A percentile compares a stretch with the other conserved stretches of the same genome.
Conservation (phyloP, 495 filamentous ascomycete genomes). For the Pseudomonodictys pantanalensis region DNA sequence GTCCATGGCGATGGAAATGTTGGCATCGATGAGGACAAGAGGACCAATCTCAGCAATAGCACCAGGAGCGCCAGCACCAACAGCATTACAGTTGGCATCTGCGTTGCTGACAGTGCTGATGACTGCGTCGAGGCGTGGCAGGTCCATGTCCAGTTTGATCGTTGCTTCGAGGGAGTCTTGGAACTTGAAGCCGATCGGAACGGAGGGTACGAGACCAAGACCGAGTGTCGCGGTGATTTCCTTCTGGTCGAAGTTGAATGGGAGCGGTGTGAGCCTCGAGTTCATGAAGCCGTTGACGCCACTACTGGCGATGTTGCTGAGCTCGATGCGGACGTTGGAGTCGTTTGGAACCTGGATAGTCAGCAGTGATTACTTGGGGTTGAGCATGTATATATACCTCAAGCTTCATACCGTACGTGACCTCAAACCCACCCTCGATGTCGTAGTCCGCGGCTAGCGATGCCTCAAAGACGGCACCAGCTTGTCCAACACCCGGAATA, state of each 20-base stretch:
- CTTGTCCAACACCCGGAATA: constrained; percentile 27
- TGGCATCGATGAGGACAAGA: constrained; percentile 19
- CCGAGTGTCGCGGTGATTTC: constrained; percentile 11
- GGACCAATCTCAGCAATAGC: constrained; percentile 10
- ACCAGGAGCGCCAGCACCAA: background rate
- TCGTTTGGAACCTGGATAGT: constrained; percentile 14
- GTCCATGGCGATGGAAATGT: constrained; percentile 7
- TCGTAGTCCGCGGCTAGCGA: constrained; percentile 5
- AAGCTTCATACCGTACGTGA: constrained; percentile 30
- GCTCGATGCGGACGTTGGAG: constrained; percentile 20
- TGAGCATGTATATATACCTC: background rate
- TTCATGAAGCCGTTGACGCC: constrained; percentile 16
- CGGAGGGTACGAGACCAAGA: constrained; percentile 8
- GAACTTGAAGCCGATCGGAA: constrained; percentile 30
- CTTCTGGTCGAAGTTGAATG: constrained; percentile 19
- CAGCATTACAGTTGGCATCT: constrained; percentile 3
- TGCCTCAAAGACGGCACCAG: constrained; percentile 19
- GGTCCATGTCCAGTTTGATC: constrained; percentile 17
- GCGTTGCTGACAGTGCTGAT: constrained; percentile 2
- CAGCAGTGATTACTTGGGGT: background rate
- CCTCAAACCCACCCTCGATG: constrained; percentile 10
- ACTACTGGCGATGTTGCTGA: constrained; percentile 12
- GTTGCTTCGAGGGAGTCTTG: constrained; percentile 3
- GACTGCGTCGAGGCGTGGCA: constrained; percentile 11
- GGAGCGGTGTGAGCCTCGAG: constrained; percentile 13